Evolutionary conservation across 2,329 filamentous ascomycete genomes (phyloP), one percentile per base, ranked within the genome.

Genomic region (Salinomyces thailandicus): DNA sequence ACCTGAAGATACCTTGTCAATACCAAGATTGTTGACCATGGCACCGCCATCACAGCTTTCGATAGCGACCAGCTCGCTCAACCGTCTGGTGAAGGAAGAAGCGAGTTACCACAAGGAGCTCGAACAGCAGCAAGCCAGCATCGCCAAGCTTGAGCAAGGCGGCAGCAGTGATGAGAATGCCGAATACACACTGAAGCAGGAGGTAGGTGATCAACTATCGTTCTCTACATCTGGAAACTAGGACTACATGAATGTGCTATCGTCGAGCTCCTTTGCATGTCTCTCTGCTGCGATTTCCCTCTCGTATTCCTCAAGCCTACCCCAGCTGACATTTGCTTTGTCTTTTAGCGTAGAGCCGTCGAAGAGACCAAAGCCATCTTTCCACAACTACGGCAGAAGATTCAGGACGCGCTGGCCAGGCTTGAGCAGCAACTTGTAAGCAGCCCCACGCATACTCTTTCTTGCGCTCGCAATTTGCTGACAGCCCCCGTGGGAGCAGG

Each of bases 81-180:
- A 74, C 51, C 85, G 91, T 41, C 75, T 96, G 32, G 75, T 94
- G 48, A 95, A 93, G 62, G 91, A 98, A 62, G 85, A 95, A 61
- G 69, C 73, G 26, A 89, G 80, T 52, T 96, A 98, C 66, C 81
- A 87, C 68, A 81, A 81, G 57, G 91, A 98, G 61, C 72, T 87
- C 14, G 67, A 73, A 45, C 69, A 79, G 46, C 87, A 96, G 58
- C 71, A 83, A 50, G 71, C 73, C 43, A 75, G 81, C 38, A 73
- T 93, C 46, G 65, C 73, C 58, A 75, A 77, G 57, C 70, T 93
- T 30, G 76, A 60, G 12, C 47, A 49, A 24, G 44, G 38, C 34
- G 48, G 45, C 20, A 68, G 73, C 36, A 71, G 73, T 6, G 72
- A 75, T 9, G 76, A 78, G 49, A 94, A 95, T 61, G 76, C 73